Conservation (phyloP, 2,329 filamentous ascomycete genomes). For the Verticillium zaregamsianum region DNA sequence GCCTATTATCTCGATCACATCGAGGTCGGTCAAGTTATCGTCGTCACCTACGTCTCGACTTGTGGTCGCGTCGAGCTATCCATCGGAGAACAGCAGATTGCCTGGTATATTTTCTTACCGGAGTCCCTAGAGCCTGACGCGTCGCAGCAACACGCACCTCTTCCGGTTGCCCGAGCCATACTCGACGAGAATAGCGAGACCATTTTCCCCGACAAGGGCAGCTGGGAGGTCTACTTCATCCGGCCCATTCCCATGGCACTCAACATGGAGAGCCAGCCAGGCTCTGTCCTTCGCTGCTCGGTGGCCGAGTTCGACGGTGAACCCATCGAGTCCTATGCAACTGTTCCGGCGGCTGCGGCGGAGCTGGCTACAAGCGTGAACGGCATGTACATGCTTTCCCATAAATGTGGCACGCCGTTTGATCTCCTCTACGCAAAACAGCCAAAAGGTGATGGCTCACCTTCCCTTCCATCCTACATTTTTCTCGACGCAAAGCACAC, state of each 20-base stretch:
- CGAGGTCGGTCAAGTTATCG: slow-evolving; percentile 3
- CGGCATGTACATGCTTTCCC: background rate
- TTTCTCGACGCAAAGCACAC: background rate
- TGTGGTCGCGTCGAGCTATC: slow-evolving; percentile 8
- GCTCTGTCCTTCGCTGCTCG: background rate
- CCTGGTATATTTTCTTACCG: slow-evolving; percentile 10
- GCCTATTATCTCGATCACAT: background rate
- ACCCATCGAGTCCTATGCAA: background rate
- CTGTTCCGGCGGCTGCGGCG: background rate
- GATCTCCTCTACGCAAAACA: background rate
- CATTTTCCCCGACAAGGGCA: background rate
- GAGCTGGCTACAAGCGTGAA: background rate
- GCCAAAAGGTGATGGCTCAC: background rate
- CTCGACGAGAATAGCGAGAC: background rate
- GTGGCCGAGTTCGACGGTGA: background rate
- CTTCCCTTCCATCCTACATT: background rate
- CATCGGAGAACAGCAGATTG: slow-evolving; percentile 2
- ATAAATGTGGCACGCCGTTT: background rate
- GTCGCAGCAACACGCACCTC: background rate
- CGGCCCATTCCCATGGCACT: background rate
- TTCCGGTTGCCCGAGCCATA: background rate
- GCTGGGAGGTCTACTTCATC: background rate
- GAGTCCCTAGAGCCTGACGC: background rate
- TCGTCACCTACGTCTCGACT: slow-evolving; percentile 8
- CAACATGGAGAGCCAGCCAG: background rate